Evolutionary conservation across 1,284 basidiomycete genomes (phyloP).

Genomic region (Puccinia triticina): DNA sequence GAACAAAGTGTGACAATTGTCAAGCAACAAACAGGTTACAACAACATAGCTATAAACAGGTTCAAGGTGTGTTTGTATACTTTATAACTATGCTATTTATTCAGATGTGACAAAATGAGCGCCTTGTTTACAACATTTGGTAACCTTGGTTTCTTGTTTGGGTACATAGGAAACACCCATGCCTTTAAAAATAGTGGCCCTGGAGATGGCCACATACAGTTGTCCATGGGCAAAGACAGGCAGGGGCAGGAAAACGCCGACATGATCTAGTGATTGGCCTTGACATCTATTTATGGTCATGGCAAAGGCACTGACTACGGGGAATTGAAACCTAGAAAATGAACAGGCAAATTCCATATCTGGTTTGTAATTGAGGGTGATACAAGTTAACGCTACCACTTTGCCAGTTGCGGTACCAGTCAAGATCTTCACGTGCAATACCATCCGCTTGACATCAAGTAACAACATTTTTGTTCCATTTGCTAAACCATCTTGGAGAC

Average conservation of each 20-base stretch:
- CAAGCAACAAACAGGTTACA: too few relatives aligned
- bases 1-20: too few relatives aligned
- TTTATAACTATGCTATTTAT: too few relatives aligned
- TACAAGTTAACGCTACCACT: neutral
- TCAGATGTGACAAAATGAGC: too few relatives aligned
- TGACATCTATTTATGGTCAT: slow-evolving; percentile 64
- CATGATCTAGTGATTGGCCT: slow-evolving; percentile 62
- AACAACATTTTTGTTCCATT: slow-evolving; percentile 13
- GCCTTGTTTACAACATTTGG: too few relatives aligned
- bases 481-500: neutral
- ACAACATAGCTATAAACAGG: too few relatives aligned
- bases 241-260: slow-evolving; percentile 61
- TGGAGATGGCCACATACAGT: too few relatives aligned
- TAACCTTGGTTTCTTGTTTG: too few relatives aligned
- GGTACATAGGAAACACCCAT: too few relatives aligned
- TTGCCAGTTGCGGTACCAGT: neutral
- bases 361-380: neutral
- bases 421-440: neutral
- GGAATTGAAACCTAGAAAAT: slow-evolving; percentile 61
- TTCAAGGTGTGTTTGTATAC: too few relatives aligned
- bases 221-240: too few relatives aligned
- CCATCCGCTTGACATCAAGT: neutral
- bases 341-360: slow-evolving; percentile 54
- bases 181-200: too few relatives aligned
- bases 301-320: slow-evolving; percentile 62